Evolutionary conservation across 257 asterid species (phyloP).

Genomic region (Petunia secreta): DNA sequence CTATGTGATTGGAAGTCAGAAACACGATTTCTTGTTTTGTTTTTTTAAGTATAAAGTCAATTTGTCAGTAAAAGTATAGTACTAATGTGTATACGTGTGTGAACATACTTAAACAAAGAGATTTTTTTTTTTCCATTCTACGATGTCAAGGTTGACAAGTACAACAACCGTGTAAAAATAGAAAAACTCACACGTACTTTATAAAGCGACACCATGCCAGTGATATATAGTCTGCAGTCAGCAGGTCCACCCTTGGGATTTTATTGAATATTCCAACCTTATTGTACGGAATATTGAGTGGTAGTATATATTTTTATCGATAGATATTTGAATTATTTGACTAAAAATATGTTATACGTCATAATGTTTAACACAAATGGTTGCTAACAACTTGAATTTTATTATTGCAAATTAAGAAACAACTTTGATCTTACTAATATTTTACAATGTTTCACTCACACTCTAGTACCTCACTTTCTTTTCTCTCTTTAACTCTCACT

Average conservation of each 20-base stretch:
- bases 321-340: too few species aligned
- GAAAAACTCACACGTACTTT: constrained; percentile 3
- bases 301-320: too few species aligned
- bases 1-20: constrained; percentile 5
- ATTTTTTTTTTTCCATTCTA: background rate
- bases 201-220: background rate
- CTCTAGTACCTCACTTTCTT: too few species aligned
- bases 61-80: background rate
- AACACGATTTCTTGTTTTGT: constrained; percentile 11
- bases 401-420: too few species aligned
- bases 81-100: background rate
- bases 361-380: too few species aligned
- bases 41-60: background rate
- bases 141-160: background rate
- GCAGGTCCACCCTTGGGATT: background rate
- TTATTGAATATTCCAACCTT: background rate
- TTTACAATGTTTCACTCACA: too few species aligned
- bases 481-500: too few species aligned
- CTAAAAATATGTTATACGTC: too few species aligned
- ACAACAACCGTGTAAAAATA: background rate
- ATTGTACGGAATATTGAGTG: background rate
- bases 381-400: too few species aligned
- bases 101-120: background rate
- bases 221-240: background rate
- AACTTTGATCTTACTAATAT: too few species aligned